A percentile compares a stretch with the other conserved stretches of the same genome.
phyloP scores from a whole-genome alignment of 306 rosid species.

The Psophocarpus tetragonolobus region DNA sequence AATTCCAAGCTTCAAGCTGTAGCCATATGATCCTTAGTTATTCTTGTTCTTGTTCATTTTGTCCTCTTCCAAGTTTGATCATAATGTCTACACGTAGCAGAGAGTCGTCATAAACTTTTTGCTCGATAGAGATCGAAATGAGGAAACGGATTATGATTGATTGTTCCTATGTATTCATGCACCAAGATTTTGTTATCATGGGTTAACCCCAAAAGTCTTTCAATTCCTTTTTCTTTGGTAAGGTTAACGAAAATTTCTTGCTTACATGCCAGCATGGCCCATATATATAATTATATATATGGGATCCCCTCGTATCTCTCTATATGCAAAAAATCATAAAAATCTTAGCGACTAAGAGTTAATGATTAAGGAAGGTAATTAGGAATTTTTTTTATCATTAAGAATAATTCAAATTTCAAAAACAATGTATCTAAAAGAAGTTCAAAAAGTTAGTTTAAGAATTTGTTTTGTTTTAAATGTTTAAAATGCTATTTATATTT shows the following conservation, averaged over 20 bases:
- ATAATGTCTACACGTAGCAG: conserved; percentile 29
- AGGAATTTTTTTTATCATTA: no score
- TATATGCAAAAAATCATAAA: neutral
- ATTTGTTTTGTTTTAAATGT: no score
- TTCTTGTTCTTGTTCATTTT: neutral
- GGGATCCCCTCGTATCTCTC: neutral
- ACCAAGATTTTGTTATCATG: neutral
- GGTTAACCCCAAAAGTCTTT: neutral
- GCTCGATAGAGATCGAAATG: conserved; percentile 19
- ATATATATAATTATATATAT: neutral
- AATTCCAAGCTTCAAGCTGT: neutral
- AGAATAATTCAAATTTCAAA: no score
- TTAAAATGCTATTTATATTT: no score
- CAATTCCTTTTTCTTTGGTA: conserved; percentile 9
- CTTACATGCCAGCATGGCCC: conserved; percentile 19
- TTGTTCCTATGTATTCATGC: neutral
- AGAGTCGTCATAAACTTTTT: conserved; percentile 30
- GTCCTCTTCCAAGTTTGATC: conserved; percentile 30
- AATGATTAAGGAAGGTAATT: neutral
- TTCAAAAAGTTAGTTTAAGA: no score
- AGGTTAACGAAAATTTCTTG: conserved; percentile 4
- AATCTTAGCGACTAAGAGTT: neutral
- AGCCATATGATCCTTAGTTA: conserved; percentile 1
- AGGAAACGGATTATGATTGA: conserved; percentile 9
- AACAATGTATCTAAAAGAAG: no score